Evolutionary conservation across 2,329 filamentous ascomycete genomes (phyloP), one percentile per base, ranked within the genome.

Genomic region (Pseudogymnoascus sp.): DNA sequence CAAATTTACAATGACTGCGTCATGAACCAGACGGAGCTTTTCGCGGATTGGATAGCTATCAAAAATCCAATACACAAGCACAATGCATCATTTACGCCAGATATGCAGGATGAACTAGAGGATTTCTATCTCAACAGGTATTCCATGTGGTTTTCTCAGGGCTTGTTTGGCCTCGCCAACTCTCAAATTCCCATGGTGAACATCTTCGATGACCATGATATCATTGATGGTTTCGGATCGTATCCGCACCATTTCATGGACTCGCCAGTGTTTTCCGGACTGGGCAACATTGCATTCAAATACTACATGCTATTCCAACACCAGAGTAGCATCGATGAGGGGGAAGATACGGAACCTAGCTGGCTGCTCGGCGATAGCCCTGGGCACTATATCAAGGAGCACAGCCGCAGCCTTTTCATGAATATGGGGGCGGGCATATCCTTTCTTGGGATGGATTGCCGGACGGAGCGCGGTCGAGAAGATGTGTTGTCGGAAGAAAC

Each of bases 281-380:
- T 99, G 7, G 96, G 95, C 2, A 89, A 89, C 38, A 86, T 97
- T 60, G 93, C 93, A 0, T 97, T 95, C 83, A 99, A 99, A 74
- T 99, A 97, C 76, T 99, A 99, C 72, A 88, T 99, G 86, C 82
- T 99, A 7, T 99, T 99, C 78, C 95, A 99, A 74, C 95, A 99
- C 70, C 96, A 99, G 74, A 96, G 89, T 68, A 80, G 96, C 3
- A 78, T 85, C 0, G 84, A 87, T 53, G 95, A 99, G 77, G 91
- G 87, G 0, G 87, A 96, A 68, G 80, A 82, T 37, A 84, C 89
- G 2, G 96, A 99, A 74, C 91, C 93, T 1, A 97, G 91, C 72
- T 97, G 95, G 95, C 78, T 96, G 16, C 77, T 97, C 3, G 95
- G 95, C 5, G 79, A 83, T 24, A 80, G 82, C 35, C 90, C 88